A percentile compares a stretch with the other conserved stretches of the same genome.
phyloP scores from a whole-genome alignment of 1,284 basidiomycete genomes.

The Ganoderma meredithae region DNA sequence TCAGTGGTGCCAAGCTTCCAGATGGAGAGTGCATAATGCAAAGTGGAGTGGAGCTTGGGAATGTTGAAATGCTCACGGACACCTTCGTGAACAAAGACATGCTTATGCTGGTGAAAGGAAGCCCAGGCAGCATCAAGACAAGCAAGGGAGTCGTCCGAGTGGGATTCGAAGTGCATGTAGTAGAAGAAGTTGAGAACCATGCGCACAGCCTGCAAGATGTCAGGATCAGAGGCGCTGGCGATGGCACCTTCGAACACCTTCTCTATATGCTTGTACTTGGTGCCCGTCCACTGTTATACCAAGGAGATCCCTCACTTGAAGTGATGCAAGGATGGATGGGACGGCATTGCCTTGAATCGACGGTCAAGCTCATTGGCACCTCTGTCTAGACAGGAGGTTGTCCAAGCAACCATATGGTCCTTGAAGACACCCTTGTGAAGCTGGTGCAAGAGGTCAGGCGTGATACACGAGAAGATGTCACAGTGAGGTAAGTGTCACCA shows the following conservation, averaged over 20 bases:
- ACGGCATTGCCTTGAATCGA: slow-evolving; percentile 33
- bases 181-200: slow-evolving; percentile 43
- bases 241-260: slow-evolving; percentile 36
- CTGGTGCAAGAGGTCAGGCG: slow-evolving; percentile 39
- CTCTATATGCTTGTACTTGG: slow-evolving; percentile 39
- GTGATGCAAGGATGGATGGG: slow-evolving; percentile 29
- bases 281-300: slow-evolving; percentile 38
- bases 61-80: slow-evolving; percentile 39
- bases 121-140: slow-evolving; percentile 24
- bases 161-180: slow-evolving; percentile 32
- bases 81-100: slow-evolving; percentile 34
- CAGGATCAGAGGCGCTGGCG: slow-evolving; percentile 22
- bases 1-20: no score
- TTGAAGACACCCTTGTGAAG: slow-evolving; percentile 44
- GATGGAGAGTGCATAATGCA: no score
- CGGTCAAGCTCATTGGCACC: slow-evolving; percentile 36
- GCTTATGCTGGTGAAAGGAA: slow-evolving; percentile 37
- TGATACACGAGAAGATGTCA: slow-evolving; percentile 38
- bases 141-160: slow-evolving; percentile 28
- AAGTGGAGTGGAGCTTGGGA: slow-evolving; percentile 41
- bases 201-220: slow-evolving; percentile 24
- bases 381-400: slow-evolving; percentile 16
- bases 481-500: slow-evolving; percentile 36
- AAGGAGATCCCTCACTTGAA: slow-evolving; percentile 37
- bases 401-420: slow-evolving; percentile 39